phyloP scores from a whole-genome alignment of 1,284 basidiomycete genomes.

The Cutaneotrichosporon curvatum region DNA sequence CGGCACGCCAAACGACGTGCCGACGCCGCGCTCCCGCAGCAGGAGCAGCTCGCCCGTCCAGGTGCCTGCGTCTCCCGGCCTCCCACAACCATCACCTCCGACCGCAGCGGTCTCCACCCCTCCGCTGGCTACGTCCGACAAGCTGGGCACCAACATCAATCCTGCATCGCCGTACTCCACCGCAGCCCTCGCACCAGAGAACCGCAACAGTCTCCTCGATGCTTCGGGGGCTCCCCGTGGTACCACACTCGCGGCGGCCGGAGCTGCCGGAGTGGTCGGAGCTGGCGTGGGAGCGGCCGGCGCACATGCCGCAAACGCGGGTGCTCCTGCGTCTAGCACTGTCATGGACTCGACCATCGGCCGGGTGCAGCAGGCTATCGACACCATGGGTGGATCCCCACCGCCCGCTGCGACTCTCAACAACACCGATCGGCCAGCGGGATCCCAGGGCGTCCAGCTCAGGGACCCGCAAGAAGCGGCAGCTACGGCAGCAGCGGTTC shows the following conservation, averaged over 20 bases:
- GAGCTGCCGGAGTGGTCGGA: not conserved
- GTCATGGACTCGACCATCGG: slow-evolving; percentile 79
- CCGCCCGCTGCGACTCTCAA: not conserved
- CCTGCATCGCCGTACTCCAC: slow-evolving; percentile 6
- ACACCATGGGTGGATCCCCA: slow-evolving; percentile 61
- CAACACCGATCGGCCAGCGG: no score
- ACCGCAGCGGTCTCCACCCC: not conserved
- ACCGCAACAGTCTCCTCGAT: slow-evolving; percentile 15
- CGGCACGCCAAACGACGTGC: not conserved
- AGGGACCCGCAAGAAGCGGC: no score
- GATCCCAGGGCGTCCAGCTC: no score
- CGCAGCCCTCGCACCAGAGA: not conserved
- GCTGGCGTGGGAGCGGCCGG: not conserved
- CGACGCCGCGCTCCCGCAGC: slow-evolving; percentile 4
- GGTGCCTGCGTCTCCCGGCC: no score
- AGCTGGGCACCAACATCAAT: not conserved
- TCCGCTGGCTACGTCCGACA: slow-evolving; percentile 3
- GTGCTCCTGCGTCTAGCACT: slow-evolving; percentile 13
- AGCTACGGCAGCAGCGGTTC: no score
- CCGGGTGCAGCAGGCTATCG: slow-evolving; percentile 78
- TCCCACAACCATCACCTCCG: no score
- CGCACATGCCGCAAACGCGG: not conserved
- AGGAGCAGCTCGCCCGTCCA: no score
- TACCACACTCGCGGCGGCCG: not conserved
- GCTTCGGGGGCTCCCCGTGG: slow-evolving; percentile 10